A percentile compares a stretch with the other conserved stretches of the same genome.
These are phyloP conservation scores for Exserohilum turcica DNA, from an alignment of 2,329 filamentous ascomycete genomes.

Conservation along the genomic window DNA sequence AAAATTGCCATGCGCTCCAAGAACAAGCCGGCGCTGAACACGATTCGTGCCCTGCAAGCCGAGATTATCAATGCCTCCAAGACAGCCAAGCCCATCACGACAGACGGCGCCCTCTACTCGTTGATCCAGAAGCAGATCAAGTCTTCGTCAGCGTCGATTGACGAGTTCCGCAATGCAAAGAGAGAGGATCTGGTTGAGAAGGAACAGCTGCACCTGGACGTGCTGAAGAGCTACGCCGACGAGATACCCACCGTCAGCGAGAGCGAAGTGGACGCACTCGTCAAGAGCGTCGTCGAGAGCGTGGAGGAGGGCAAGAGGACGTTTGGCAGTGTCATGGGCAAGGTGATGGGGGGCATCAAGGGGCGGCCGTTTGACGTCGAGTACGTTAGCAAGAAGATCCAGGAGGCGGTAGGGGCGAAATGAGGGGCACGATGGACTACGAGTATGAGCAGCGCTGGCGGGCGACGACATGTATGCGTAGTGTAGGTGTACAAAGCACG, in stretches of 20 bases:
- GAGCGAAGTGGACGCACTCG: conserved; percentile 62
- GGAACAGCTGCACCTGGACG: conserved; percentile 67
- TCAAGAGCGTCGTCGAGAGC: conserved; percentile 59
- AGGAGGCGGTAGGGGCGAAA: conserved; percentile 46
- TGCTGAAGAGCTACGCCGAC: conserved; percentile 69
- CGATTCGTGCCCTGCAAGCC: conserved; percentile 71
- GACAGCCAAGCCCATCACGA: conserved; percentile 70
- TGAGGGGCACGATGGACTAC: conserved; percentile 4
- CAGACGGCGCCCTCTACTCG: conserved; percentile 70
- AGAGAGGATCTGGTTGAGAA: conserved; percentile 72
- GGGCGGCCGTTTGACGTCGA: conserved; percentile 69
- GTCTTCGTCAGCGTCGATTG: conserved; percentile 62
- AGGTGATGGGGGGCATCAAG: conserved; percentile 58
- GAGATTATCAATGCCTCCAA: conserved; percentile 78
- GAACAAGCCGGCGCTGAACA: conserved; percentile 64
- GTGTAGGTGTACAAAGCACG: conserved; percentile 2
- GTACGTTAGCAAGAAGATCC: conserved; percentile 65
- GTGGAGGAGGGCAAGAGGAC: conserved; percentile 56
- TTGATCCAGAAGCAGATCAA: conserved; percentile 69
- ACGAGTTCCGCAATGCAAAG: conserved; percentile 67
- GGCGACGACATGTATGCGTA: conserved; percentile 5
- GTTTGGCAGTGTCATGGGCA: conserved; percentile 69
- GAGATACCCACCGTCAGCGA: conserved; percentile 63
- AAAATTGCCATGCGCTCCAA: conserved; percentile 57
- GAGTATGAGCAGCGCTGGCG: neutral